Conservation (phyloP, 1,284 basidiomycete genomes). For the Pyrrhoderma noxium region DNA sequence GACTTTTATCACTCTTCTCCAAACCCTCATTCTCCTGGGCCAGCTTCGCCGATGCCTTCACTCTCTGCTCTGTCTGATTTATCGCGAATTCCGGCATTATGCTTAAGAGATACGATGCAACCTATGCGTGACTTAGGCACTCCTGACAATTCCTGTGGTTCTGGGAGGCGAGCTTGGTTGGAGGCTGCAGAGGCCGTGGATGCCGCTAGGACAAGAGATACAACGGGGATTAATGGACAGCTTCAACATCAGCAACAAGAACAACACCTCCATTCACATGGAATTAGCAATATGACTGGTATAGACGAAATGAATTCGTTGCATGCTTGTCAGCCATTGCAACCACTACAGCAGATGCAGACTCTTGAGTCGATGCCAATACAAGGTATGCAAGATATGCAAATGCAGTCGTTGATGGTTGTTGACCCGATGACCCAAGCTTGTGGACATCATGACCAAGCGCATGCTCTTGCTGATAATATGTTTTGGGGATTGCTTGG, state of each 20-base stretch:
- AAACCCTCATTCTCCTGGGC: too few species aligned
- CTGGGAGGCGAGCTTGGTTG: slow-evolving; percentile 2
- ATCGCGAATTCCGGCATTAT: slow-evolving; percentile 2
- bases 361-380: neutral
- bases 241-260: neutral
- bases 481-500: slow-evolving; percentile 7
- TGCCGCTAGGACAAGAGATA: neutral
- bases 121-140: slow-evolving; percentile 7
- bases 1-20: too few species aligned
- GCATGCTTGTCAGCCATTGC: neutral
- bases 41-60: neutral
- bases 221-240: neutral
- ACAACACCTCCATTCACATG: too few species aligned
- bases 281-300: too few species aligned
- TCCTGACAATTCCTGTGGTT: neutral
- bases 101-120: slow-evolving; percentile 11
- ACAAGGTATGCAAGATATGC: neutral
- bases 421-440: neutral
- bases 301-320: too few species aligned
- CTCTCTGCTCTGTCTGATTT: neutral
- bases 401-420: neutral
- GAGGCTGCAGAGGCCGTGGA: neutral
- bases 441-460: too few species aligned
- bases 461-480: slow-evolving; percentile 3
- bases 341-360: neutral